These are phyloP conservation scores for Rhodamnia rubescens DNA, from an alignment of 345 rosid genomes.

Conservation along the genomic window DNA sequence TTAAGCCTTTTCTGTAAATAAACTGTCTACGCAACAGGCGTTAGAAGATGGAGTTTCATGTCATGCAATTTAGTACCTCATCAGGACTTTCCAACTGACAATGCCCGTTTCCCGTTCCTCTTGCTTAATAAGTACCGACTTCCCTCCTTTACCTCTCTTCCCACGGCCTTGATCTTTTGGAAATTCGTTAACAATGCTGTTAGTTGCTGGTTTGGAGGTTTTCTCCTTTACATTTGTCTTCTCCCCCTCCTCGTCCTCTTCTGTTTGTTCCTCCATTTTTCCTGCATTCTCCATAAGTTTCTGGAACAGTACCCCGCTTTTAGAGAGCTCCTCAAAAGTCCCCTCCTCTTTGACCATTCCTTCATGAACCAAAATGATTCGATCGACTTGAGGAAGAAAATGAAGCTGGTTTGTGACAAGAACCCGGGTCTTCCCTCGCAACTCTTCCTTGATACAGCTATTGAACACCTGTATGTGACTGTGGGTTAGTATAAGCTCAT, in stretches of 20 bases:
- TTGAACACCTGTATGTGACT: constrained; percentile 62
- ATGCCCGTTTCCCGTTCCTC: constrained; percentile 98
- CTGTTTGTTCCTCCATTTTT: constrained; percentile 65
- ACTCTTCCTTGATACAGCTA: constrained; percentile 74
- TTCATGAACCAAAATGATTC: constrained; percentile 54
- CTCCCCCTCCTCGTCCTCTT: constrained; percentile 21
- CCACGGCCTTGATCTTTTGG: constrained; percentile 9
- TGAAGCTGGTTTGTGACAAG: constrained; percentile 96
- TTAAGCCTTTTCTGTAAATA: neutral
- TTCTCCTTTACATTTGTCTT: constrained; percentile 9
- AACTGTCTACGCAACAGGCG: neutral
- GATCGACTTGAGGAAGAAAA: constrained; percentile 91
- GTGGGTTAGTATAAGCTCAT: neutral
- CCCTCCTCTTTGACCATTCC: constrained; percentile 87
- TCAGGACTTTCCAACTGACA: constrained; percentile 72
- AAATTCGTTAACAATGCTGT: constrained; percentile 8
- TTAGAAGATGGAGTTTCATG: neutral
- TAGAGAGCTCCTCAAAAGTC: constrained; percentile 75
- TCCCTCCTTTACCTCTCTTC: constrained; percentile 45
- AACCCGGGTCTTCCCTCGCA: constrained; percentile 67
- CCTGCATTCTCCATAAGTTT: constrained; percentile 96
- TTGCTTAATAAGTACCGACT: constrained; percentile 74
- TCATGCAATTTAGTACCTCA: constrained; percentile 35
- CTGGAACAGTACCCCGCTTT: constrained; percentile 57
- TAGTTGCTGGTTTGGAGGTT: constrained; percentile 26